phyloP scores from a whole-genome alignment of 2,329 filamentous ascomycete species.

The Onygena corvina region DNA sequence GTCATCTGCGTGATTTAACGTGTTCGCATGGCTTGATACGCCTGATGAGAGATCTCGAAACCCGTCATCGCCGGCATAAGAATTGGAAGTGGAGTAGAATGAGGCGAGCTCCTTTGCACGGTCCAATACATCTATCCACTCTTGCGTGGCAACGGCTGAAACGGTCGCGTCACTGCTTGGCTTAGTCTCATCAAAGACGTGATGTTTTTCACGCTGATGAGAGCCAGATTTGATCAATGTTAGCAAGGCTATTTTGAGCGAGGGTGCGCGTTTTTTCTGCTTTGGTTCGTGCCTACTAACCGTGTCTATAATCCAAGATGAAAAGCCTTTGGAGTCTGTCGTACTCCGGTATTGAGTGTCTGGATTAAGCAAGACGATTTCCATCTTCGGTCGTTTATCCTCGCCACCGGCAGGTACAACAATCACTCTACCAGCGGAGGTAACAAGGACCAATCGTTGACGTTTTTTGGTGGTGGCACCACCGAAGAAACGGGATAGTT shows the following conservation, averaged over 20 bases:
- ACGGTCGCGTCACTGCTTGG: conserved; percentile 51
- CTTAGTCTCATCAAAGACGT: conserved; percentile 88
- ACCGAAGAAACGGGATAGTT: conserved; percentile 86
- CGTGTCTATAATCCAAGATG: conserved; percentile 82
- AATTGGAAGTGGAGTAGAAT: conserved; percentile 48
- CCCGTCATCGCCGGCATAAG: conserved; percentile 54
- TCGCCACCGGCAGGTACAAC: conserved; percentile 84
- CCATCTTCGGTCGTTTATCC: conserved; percentile 88
- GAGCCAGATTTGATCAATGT: conserved; percentile 22
- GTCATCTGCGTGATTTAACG: conserved; percentile 32
- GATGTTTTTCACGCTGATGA: conserved; percentile 68
- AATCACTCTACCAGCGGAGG: conserved; percentile 77
- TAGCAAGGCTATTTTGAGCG: conserved; percentile 10
- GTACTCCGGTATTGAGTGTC: conserved; percentile 70
- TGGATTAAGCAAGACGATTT: conserved; percentile 67
- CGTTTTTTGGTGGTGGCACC: conserved; percentile 84
- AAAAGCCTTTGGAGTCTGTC: conserved; percentile 74
- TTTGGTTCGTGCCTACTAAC: conserved; percentile 46
- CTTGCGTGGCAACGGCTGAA: conserved; percentile 60
- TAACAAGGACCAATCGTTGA: conserved; percentile 87
- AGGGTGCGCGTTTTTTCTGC: too few relatives aligned
- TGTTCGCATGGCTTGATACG: conserved; percentile 53
- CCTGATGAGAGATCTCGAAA: conserved; percentile 58
- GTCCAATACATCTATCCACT: conserved; percentile 86
- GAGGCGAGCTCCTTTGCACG: conserved; percentile 73